phyloP scores from a whole-genome alignment of 495 filamentous ascomycete species.

The Penicillium robsamsonii region DNA sequence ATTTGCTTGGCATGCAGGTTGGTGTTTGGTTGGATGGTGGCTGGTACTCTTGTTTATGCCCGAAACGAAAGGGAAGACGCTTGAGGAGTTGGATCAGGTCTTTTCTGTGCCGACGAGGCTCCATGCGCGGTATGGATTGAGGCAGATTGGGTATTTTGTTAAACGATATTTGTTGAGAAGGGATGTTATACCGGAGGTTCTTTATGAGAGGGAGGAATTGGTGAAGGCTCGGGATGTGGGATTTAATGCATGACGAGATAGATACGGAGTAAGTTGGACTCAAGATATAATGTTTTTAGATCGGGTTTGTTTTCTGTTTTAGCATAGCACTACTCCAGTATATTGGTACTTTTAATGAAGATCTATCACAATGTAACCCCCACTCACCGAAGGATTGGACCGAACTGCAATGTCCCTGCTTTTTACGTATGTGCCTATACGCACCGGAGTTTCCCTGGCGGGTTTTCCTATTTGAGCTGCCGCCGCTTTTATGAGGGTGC shows the following conservation, averaged over 20 bases:
- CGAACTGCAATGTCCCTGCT: not conserved
- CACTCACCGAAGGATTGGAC: not conserved
- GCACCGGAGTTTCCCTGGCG: too few species aligned
- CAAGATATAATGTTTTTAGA: not conserved
- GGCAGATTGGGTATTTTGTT: slow-evolving; percentile 49
- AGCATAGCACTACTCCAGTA: not conserved
- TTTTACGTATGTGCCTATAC: too few species aligned
- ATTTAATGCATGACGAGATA: slow-evolving; percentile 23
- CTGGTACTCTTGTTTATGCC: slow-evolving; percentile 50
- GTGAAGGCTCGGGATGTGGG: slow-evolving; percentile 20
- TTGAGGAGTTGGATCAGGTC: slow-evolving; percentile 49
- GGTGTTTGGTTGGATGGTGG: slow-evolving; percentile 50
- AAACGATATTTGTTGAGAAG: slow-evolving; percentile 44
- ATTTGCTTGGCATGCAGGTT: slow-evolving; percentile 56
- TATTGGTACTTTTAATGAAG: not conserved
- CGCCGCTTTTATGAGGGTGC: too few species aligned
- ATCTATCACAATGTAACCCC: not conserved
- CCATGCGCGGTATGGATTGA: slow-evolving; percentile 44
- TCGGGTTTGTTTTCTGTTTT: not conserved
- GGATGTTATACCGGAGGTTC: slow-evolving; percentile 35
- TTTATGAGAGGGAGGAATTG: slow-evolving; percentile 41
- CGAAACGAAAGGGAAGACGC: slow-evolving; percentile 50
- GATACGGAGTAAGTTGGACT: not conserved
- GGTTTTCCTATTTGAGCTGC: too few species aligned
- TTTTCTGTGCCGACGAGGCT: slow-evolving; percentile 52